These are phyloP conservation scores for Talaromyces sp. DNA, from an alignment of 2,329 filamentous ascomycete genomes.

Conservation along the genomic window DNA sequence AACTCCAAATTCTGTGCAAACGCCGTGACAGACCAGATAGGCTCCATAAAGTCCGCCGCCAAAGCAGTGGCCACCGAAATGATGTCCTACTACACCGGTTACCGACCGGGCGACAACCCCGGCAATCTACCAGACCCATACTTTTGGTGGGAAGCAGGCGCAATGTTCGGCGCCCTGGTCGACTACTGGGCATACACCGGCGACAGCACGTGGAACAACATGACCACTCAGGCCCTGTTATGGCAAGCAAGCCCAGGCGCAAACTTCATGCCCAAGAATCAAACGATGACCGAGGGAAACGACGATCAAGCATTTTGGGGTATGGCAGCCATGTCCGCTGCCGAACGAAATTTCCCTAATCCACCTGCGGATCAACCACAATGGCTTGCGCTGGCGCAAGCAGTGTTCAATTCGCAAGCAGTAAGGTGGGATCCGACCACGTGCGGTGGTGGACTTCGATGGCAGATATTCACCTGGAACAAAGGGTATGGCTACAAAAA, in stretches of 20 bases:
- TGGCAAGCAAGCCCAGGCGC: slow-evolving; percentile 38
- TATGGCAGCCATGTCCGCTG: slow-evolving; percentile 55
- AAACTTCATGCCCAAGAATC: slow-evolving; percentile 44
- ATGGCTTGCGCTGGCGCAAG: slow-evolving; percentile 60
- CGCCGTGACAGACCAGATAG: slow-evolving; percentile 22
- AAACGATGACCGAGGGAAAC: slow-evolving; percentile 48
- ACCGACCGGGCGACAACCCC: slow-evolving; percentile 48
- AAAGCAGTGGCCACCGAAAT: slow-evolving; percentile 46
- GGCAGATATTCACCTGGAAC: slow-evolving; percentile 78
- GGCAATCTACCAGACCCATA: slow-evolving; percentile 51
- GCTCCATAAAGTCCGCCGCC: slow-evolving; percentile 48
- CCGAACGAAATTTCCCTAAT: slow-evolving; percentile 44
- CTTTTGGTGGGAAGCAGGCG: slow-evolving; percentile 46
- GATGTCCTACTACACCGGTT: slow-evolving; percentile 51
- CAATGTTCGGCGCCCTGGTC: slow-evolving; percentile 41
- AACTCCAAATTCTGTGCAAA: not conserved
- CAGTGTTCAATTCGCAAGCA: slow-evolving; percentile 69
- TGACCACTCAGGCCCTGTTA: slow-evolving; percentile 35
- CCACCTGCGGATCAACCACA: slow-evolving; percentile 23
- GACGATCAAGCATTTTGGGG: slow-evolving; percentile 60
- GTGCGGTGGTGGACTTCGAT: slow-evolving; percentile 71
- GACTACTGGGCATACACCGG: slow-evolving; percentile 45
- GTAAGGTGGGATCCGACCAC: slow-evolving; percentile 64
- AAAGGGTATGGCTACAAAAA: slow-evolving; percentile 82
- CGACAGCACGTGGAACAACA: slow-evolving; percentile 40